A percentile compares a stretch with the other conserved stretches of the same genome.
Evolutionary conservation across 1,139 yeast species (phyloP).

Genomic region (Magnusiomyces sp.): DNA sequence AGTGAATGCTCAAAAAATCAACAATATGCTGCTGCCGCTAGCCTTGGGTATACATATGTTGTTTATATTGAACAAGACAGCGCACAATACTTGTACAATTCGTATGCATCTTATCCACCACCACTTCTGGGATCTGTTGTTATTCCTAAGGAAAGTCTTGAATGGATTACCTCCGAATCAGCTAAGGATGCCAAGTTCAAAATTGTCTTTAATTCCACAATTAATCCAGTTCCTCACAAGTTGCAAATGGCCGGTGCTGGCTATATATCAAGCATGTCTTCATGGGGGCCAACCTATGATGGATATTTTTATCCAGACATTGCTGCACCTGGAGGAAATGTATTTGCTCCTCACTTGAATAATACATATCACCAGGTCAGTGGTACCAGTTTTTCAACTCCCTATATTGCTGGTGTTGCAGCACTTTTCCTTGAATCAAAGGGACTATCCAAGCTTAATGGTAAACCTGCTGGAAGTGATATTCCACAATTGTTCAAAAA

Average conservation of each 20-base stretch:
- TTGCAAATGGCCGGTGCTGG: constrained; percentile 6
- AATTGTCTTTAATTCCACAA: constrained; percentile 3
- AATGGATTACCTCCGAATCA: constrained; percentile 2
- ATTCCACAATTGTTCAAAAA: constrained; percentile 7
- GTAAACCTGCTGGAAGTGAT: constrained; percentile 7
- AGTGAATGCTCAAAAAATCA: neutral
- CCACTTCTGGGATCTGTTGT: constrained; percentile 5
- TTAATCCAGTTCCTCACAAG: constrained; percentile 1
- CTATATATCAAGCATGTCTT: constrained; percentile 11
- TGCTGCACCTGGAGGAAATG: constrained; percentile 19
- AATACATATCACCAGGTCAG: constrained; percentile 5
- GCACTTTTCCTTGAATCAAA: constrained; percentile 17
- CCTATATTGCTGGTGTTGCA: constrained; percentile 20
- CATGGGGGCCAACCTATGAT: constrained; percentile 22
- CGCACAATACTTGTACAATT: constrained; percentile 1
- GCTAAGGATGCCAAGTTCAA: constrained; percentile 1
- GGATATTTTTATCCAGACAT: constrained; percentile 19
- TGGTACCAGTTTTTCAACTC: constrained; percentile 16
- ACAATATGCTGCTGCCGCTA: neutral
- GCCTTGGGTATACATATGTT: neutral
- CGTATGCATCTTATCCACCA: neutral
- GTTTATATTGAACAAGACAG: neutral
- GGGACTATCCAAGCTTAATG: constrained; percentile 9
- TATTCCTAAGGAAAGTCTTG: neutral
- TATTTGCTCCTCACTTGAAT: constrained; percentile 6